A percentile compares a stretch with the other conserved stretches of the same genome.
These are phyloP conservation scores for Gossypium davidsonii DNA, from an alignment of 441 rosid species.

Conservation along the genomic window DNA sequence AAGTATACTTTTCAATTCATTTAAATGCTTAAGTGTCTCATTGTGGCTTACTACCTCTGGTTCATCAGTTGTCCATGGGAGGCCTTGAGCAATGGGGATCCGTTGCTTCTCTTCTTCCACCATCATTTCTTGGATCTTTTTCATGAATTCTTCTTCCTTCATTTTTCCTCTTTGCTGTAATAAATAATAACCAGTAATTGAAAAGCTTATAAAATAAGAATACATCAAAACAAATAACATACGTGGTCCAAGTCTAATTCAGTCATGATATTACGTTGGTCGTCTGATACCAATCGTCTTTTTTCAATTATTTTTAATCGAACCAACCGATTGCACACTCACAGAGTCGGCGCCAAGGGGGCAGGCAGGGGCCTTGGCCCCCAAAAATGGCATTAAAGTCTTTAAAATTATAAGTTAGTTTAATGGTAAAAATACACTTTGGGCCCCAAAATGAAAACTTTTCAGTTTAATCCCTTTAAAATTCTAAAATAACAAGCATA, in stretches of 20 bases:
- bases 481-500: no score
- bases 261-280: no score
- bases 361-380: no score
- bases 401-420: no score
- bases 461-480: no score
- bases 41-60: constrained; percentile 50
- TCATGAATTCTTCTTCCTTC: constrained; percentile 79
- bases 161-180: constrained; percentile 71
- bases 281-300: no score
- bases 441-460: no score
- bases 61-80: constrained; percentile 95
- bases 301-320: no score
- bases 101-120: constrained; percentile 61
- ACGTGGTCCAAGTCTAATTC: not conserved
- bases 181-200: constrained; percentile 16
- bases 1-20: not conserved
- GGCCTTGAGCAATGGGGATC: constrained; percentile 87
- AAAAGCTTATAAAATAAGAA: constrained; percentile 7
- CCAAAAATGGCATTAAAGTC: no score
- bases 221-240: not conserved
- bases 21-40: not conserved
- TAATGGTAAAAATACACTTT: no score
- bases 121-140: constrained; percentile 63
- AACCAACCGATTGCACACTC: no score
- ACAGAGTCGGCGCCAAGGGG: no score